Conservation (phyloP, 2,329 filamentous ascomycete genomes). For the Zymoseptoria tritici region DNA sequence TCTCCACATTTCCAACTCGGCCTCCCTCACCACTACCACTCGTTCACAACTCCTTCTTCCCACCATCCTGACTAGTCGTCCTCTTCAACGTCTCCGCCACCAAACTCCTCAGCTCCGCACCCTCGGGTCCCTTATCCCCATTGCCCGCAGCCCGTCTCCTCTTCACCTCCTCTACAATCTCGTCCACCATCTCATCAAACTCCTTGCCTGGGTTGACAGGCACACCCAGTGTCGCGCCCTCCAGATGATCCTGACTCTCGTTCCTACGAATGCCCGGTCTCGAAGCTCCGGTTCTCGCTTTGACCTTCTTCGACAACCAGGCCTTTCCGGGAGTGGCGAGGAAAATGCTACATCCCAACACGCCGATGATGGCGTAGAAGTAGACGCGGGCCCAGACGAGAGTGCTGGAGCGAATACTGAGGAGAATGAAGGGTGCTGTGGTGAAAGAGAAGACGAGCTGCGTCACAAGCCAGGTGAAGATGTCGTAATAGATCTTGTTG, state of each 20-base stretch:
- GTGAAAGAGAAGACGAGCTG: constrained; percentile 79
- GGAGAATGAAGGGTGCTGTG: constrained; percentile 76
- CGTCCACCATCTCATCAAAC: constrained; percentile 67
- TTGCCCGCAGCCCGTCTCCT: constrained; percentile 40
- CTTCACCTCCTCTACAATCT: constrained; percentile 68
- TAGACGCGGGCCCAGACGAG: constrained; percentile 78
- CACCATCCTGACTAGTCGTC: constrained; percentile 7
- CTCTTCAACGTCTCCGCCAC: constrained; percentile 40
- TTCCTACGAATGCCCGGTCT: constrained; percentile 22
- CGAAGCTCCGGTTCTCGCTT: constrained; percentile 24
- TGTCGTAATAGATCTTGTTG: constrained; percentile 79
- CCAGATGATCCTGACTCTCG: constrained; percentile 29
- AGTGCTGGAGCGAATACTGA: constrained; percentile 63
- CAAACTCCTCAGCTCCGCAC: constrained; percentile 45
- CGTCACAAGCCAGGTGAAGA: constrained; percentile 65
- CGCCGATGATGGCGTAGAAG: constrained; percentile 73
- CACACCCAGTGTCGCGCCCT: constrained; percentile 60
- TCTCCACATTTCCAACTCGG: not conserved
- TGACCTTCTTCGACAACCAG: constrained; percentile 32
- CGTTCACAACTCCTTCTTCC: constrained; percentile 6
- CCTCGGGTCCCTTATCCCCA: constrained; percentile 27
- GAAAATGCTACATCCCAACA: constrained; percentile 58
- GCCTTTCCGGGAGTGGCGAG: constrained; percentile 73
- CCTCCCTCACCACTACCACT: not conserved
- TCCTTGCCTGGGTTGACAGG: constrained; percentile 68